Percentiles rank a stretch among this genome's conserved stretches.
These are phyloP conservation scores for Fimicolochytrium jonesii DNA, from an alignment of 192 early-diverging fungal genomes.

Conservation along the genomic window DNA sequence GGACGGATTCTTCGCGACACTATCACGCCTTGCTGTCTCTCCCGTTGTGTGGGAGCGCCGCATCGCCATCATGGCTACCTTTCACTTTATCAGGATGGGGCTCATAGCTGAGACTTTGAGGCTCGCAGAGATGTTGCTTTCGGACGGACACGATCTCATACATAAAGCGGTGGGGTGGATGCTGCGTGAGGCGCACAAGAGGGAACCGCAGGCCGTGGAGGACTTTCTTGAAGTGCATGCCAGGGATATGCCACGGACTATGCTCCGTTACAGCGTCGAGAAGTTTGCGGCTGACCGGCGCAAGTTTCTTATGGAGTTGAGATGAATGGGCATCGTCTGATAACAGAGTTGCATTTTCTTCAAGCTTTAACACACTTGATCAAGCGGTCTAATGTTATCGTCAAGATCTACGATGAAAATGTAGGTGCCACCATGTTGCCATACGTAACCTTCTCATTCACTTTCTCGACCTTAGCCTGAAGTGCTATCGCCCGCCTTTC, in stretches of 20 bases:
- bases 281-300: not conserved
- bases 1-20: not conserved
- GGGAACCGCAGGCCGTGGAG: not conserved
- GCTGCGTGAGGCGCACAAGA: not conserved
- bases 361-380: no score
- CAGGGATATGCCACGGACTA: not conserved
- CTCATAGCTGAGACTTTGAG: not conserved
- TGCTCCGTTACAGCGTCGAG: not conserved
- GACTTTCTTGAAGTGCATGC: not conserved
- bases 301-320: not conserved
- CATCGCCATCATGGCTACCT: not conserved
- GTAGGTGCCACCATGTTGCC: no score
- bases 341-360: no score
- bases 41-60: not conserved
- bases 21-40: not conserved
- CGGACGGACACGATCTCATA: not conserved
- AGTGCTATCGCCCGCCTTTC: no score
- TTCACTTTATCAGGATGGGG: not conserved
- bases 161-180: not conserved
- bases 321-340: no score
- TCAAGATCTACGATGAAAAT: no score
- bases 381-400: no score
- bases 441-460: no score
- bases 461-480: no score
- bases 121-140: not conserved